Evolutionary conservation across 2,329 filamentous ascomycete genomes (phyloP), one percentile per base, ranked within the genome.

Genomic region (Chrysosporium queenslandicum): DNA sequence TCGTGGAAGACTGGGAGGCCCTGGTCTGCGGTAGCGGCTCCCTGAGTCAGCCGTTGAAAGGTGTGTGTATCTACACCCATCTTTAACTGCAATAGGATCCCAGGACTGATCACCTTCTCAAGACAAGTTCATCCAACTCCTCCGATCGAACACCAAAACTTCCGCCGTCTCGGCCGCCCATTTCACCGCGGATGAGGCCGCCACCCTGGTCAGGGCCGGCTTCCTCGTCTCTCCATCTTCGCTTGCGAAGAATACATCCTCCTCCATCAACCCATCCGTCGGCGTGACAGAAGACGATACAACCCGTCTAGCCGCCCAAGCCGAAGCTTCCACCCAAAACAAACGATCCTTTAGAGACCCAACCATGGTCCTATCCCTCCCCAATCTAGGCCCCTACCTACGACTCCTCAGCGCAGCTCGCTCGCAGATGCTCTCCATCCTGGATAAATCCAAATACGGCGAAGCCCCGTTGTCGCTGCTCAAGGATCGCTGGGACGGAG

Each of bases 401-500:
- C 75, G 77, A 45, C 70, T 83, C 7, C 66, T 83, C 2, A 70
- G 71, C 16, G 68, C 75, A 25, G 77, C 77, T 12, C 75, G 80
- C 5, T 66, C 69, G 4, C 79, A 82, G 59, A 63, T 83, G 2
- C 60, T 82, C 3, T 59, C 66, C 12, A 67, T 82, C 2, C 64
- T 83, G 1, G 68, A 65, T 20, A 77, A 77, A 58, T 74, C 73
- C 12, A 72, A 69, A 46, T 75, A 74, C 57, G 70, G 71, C 37
- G 79, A 82, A 62, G 73, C 73, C 1, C 79, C 80, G 0, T 58
- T 78, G 27, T 68, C 72, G 40, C 63, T 79, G 6, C 65, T 83
- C 6, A 71, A 71, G 21, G 80, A 83, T 61, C 75, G 77, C 18
- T 84, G 81, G 81, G 77, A 83, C 55, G 81, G 80, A n/a, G 79